Base-by-base conservation (phyloP, 768 basidiomycete genomes). In the Crucibulum laeve region DNA sequence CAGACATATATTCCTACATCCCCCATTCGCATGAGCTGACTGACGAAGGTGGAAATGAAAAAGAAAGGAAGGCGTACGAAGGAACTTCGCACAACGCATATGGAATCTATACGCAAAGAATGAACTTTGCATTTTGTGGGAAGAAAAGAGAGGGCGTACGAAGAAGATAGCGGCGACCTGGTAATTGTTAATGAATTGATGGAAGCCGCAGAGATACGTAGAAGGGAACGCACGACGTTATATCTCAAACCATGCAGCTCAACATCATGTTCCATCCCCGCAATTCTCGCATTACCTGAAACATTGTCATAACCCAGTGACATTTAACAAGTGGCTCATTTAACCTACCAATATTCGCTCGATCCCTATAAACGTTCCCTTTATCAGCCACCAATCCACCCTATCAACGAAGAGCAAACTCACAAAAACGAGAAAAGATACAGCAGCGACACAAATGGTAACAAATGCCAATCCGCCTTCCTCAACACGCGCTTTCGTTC, bases 391-490 rank as follows among this genome's bases (percentile, higher is more conserved):
- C 21, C 19, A 25, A 11, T 13, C 11, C 24, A 11, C 8, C 7
- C 8, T 23, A 40, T 40, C 10, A 33, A 43, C 15, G 23, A 19
- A 22, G 5, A 6, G 13, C 17, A 30, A 2, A 64, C 71, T 60
- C 47, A 73, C 69, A 75, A 53, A 51, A 74, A 75, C 5, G 70
- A 73, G 39, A 73, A 58, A 30, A 75, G 56, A 44, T 73, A 74
- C 8, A 76, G 52, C 26, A 72, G 44, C 4, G 70, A 71, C 26
- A 74, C 63, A 38, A 74, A 61, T 5, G 73, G 71, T 38, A 76
- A 49, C 18, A 75, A 49, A 46, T 74, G 70, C 46, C 58, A 54
- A 48, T 76, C 73, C 23, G 75, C 49, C 51, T 74, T 76, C 19
- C 70, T 60, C 35, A 74, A 47, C 14, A 65, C 52, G 30, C 54